A percentile compares a stretch with the other conserved stretches of the same genome.
phyloP scores from a whole-genome alignment of 1,139 yeast species.

The Suhomyces bribrorum region DNA sequence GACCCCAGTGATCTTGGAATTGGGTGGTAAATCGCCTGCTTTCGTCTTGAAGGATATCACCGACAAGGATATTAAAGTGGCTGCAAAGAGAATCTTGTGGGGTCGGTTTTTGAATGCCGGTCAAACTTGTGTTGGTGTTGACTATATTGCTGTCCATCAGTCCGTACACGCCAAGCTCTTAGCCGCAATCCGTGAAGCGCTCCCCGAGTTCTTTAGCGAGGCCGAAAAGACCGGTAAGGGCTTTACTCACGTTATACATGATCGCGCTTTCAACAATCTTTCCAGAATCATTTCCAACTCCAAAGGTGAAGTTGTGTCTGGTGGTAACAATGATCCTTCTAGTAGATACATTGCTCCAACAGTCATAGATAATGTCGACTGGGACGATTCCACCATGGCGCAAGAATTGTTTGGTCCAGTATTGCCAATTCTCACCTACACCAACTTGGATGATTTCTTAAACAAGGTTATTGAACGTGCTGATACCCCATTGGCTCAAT shows the following conservation, averaged over 20 bases:
- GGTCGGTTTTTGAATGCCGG: conserved; percentile 83
- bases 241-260: conserved; percentile 67
- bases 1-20: conserved; percentile 79
- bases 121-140: conserved; percentile 89
- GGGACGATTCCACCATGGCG: conserved; percentile 72
- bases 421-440: conserved; percentile 67
- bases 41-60: conserved; percentile 57
- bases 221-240: conserved; percentile 29
- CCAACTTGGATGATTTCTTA: conserved; percentile 50
- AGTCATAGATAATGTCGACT: conserved; percentile 57
- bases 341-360: conserved; percentile 73
- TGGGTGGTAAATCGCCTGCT: conserved; percentile 94
- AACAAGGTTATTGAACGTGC: conserved; percentile 49
- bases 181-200: conserved; percentile 40
- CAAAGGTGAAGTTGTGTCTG: conserved; percentile 59
- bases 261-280: conserved; percentile 57
- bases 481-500: conserved; percentile 88
- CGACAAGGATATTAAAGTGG: conserved; percentile 46
- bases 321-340: conserved; percentile 51
- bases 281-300: conserved; percentile 48
- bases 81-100: conserved; percentile 75
- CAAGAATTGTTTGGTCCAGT: conserved; percentile 86
- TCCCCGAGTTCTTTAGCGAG: conserved; percentile 49
- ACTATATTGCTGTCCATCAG: conserved; percentile 70
- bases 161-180: conserved; percentile 47